A percentile compares a stretch with the other conserved stretches of the same genome.
Evolutionary conservation across 805 yeast species (phyloP).

Genomic region (Yamadazyma olivae): DNA sequence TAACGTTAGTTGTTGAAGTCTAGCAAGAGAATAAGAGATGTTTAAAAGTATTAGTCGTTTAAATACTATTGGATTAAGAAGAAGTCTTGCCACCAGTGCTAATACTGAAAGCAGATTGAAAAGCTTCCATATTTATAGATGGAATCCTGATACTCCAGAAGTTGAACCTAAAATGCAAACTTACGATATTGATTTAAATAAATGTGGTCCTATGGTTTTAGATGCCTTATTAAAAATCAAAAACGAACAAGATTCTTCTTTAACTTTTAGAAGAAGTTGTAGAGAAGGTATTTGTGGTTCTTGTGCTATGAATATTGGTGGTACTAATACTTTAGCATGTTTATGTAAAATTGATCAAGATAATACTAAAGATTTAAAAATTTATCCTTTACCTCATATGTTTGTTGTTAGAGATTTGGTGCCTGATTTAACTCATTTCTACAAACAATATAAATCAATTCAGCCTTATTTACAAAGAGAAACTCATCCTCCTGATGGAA

Average conservation of each 20-base stretch:
- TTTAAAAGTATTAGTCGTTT: slow-evolving; percentile 5
- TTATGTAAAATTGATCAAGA: slow-evolving; percentile 89
- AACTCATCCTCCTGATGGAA: slow-evolving; percentile 79
- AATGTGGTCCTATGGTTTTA: slow-evolving; percentile 96
- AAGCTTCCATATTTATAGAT: slow-evolving; percentile 90
- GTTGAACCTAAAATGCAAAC: slow-evolving; percentile 83
- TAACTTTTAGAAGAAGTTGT: slow-evolving; percentile 96
- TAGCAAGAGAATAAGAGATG: slow-evolving; percentile 3
- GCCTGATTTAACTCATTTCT: slow-evolving; percentile 95
- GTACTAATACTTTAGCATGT: slow-evolving; percentile 95
- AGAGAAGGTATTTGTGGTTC: slow-evolving; percentile 99
- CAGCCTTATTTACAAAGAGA: slow-evolving; percentile 94
- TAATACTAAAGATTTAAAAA: slow-evolving; percentile 69
- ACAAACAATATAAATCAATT: slow-evolving; percentile 97
- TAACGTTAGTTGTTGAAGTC: no score
- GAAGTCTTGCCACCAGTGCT: slow-evolving; percentile 51
- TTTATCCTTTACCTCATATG: slow-evolving; percentile 98
- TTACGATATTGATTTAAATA: slow-evolving; percentile 80
- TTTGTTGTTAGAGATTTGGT: slow-evolving; percentile 95
- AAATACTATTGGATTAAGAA: slow-evolving; percentile 6
- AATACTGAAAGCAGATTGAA: slow-evolving; percentile 57
- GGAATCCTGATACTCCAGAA: slow-evolving; percentile 97
- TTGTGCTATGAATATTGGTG: slow-evolving; percentile 99
- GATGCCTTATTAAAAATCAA: slow-evolving; percentile 94
- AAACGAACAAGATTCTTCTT: slow-evolving; percentile 93